Evolutionary conservation across 306 rosid genomes (phyloP), one percentile per base, ranked within the genome.

Genomic region (Crataegus laevigata): DNA sequence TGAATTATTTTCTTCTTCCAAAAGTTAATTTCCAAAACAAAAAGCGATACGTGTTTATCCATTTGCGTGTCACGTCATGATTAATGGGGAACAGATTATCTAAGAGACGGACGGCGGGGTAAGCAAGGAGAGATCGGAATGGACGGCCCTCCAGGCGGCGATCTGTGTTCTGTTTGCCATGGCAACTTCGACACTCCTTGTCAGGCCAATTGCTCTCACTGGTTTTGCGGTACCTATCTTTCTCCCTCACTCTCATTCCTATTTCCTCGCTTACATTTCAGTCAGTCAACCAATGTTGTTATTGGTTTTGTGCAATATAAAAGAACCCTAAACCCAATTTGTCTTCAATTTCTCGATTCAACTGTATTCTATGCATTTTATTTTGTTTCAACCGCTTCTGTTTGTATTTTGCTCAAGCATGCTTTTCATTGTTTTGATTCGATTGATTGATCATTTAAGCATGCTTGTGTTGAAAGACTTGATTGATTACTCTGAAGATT

Each of bases 201-300:
- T 63, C 98, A 94, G 74, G 92, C 98, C 68, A 94, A 94, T 65
- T 94, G 98, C 59, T 91, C 97, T 14, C 98, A 94, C 91, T 94
- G 98, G 98, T 94, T 94, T 58, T 94, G 98, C 69, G 96, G 93
- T 89, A 34, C 69, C 14, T 77, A 68, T 47, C 68, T 30, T 3
- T 14, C n/a, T 63, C 24, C 74, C 50, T 55, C 24, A n/a, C 5
- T 0, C 25, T 42, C 43, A 17, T 28, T 24, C 52, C 67, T 42
- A 12, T 51, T 82, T 24, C 34, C 5, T 6, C 36, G 42, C 67
- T 69, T 47, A 11, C 40, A 69, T 47, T 45, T 62, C 12, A 17
- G 19, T 26, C 14, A 9, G 28, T 28, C 73, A 15, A 25, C 51
- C 52, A 47, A 45, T 14, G 15, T 45, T 45, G 52, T 2, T 45